phyloP scores from a whole-genome alignment of 208 protist genomes.

The Wallacemonas sp. region DNA sequence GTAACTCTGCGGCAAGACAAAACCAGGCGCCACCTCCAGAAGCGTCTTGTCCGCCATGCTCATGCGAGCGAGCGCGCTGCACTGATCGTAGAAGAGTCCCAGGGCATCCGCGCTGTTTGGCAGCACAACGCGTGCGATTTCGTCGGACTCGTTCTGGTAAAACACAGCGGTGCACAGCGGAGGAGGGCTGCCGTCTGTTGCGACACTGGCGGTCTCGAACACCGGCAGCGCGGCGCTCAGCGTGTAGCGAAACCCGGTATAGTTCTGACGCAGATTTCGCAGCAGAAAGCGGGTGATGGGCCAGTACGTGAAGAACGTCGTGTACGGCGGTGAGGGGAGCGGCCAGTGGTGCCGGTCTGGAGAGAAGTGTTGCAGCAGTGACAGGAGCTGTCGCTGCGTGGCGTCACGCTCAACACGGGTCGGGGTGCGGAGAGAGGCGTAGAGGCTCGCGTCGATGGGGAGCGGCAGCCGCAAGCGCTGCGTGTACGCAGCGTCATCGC shows the following conservation, averaged over 20 bases:
- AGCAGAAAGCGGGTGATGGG: slow-evolving; percentile 4
- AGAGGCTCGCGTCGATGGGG: neutral
- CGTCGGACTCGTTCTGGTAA: neutral
- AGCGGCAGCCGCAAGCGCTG: neutral
- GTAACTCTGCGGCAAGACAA: neutral
- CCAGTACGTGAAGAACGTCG: slow-evolving; percentile 14
- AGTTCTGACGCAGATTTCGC: slow-evolving; percentile 1
- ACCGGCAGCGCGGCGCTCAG: neutral
- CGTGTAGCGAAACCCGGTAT: slow-evolving; percentile 4
- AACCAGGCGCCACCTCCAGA: neutral
- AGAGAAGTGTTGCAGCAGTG: slow-evolving; percentile 11
- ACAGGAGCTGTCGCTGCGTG: neutral
- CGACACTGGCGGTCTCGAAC: too few relatives aligned
- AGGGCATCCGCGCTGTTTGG: neutral
- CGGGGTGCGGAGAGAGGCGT: neutral
- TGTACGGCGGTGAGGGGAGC: neutral
- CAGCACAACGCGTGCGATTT: neutral
- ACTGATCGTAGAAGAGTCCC: slow-evolving; percentile 1
- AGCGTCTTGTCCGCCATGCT: slow-evolving; percentile 14
- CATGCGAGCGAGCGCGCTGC: slow-evolving; percentile 1
- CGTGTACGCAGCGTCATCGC: neutral
- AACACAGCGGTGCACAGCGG: neutral
- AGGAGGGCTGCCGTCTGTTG: neutral
- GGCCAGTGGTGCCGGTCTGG: slow-evolving; percentile 3
- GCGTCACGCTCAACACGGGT: neutral